phyloP scores from a whole-genome alignment of 2,329 filamentous ascomycete species.

The Ascosphaera apis region DNA sequence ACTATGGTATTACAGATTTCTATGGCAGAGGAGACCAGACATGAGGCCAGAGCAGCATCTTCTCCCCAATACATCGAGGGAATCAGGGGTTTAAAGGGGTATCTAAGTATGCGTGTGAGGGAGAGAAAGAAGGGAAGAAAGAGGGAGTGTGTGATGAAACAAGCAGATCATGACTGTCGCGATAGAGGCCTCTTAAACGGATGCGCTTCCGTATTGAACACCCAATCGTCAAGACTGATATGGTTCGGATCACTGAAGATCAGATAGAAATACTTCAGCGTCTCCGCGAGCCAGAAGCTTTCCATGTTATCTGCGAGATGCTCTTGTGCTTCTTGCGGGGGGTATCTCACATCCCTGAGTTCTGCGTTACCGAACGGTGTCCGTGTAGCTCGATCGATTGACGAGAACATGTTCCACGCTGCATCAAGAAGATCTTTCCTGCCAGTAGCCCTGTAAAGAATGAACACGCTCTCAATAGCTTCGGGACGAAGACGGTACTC shows the following conservation, averaged over 20 bases:
- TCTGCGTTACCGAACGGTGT: constrained; percentile 45
- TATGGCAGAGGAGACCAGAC: too few species aligned
- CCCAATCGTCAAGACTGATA: constrained; percentile 44
- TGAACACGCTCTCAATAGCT: constrained; percentile 71
- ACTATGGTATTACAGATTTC: too few species aligned
- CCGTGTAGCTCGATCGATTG: constrained; percentile 42
- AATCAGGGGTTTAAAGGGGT: too few species aligned
- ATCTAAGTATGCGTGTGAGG: too few species aligned
- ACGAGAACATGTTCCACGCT: constrained; percentile 67
- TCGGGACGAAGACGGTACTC: constrained; percentile 37
- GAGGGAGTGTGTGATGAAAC: too few species aligned
- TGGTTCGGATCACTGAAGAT: constrained; percentile 48
- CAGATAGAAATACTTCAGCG: constrained; percentile 78
- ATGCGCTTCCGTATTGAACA: constrained; percentile 36
- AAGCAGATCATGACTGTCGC: too few species aligned
- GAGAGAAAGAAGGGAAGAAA: too few species aligned
- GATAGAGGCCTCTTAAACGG: constrained; percentile 19
- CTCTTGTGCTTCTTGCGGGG: constrained; percentile 1
- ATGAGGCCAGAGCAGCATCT: too few species aligned
- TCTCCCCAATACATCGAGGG: too few species aligned
- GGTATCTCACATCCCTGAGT: constrained; percentile 7
- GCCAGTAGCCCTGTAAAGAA: constrained; percentile 76
- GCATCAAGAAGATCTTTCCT: constrained; percentile 52
- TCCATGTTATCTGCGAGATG: constrained; percentile 44
- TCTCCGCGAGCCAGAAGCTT: constrained; percentile 80